Conservation (phyloP, 257 asterid genomes). For the Striga asiatica region DNA sequence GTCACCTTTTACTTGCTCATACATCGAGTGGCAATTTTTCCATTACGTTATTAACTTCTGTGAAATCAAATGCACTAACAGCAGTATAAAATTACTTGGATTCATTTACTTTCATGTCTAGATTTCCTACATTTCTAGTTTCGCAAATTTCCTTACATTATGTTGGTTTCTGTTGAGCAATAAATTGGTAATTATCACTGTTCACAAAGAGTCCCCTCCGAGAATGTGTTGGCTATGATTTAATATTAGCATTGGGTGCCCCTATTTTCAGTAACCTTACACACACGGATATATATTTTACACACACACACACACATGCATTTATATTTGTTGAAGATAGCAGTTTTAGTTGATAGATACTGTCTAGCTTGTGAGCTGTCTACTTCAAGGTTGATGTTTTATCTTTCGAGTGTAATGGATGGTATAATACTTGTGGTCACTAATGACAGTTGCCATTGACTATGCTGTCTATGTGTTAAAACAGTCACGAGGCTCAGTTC, state of each 20-base stretch:
- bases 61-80: too few relatives aligned
- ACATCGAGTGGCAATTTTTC: too few relatives aligned
- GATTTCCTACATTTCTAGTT: too few relatives aligned
- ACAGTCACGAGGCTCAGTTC: neutral
- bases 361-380: slow-evolving; percentile 1
- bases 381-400: neutral
- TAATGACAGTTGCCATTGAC: neutral
- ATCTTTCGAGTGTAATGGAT: neutral
- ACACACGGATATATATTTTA: neutral
- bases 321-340: neutral
- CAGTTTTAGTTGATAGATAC: neutral
- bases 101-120: too few relatives aligned
- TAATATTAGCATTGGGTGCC: neutral
- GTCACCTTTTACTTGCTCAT: too few relatives aligned
- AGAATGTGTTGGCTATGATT: neutral
- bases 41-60: too few relatives aligned
- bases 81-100: too few relatives aligned
- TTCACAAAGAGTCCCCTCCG: too few relatives aligned
- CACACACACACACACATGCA: neutral
- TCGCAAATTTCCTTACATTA: too few relatives aligned
- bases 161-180: too few relatives aligned
- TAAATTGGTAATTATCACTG: too few relatives aligned
- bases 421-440: neutral
- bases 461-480: neutral
- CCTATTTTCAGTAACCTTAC: neutral